Evolutionary conservation across 139 green algal genomes (phyloP).

Genomic region (Marvania coccoides): DNA sequence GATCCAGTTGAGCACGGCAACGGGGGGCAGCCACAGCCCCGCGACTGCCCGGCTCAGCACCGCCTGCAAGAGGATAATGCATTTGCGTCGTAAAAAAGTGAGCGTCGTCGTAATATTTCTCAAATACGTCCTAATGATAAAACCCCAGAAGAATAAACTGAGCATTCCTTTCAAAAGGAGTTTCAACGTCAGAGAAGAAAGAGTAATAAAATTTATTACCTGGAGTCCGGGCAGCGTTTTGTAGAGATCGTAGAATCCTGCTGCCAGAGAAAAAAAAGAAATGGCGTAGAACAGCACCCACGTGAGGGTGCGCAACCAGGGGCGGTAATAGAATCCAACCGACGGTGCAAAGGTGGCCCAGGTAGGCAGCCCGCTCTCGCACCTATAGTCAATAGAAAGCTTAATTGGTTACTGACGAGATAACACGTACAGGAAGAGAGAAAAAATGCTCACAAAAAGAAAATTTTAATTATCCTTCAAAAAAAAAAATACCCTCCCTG

Average conservation of each 20-base stretch:
- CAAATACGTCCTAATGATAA: no score
- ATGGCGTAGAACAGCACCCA: constrained; percentile 67
- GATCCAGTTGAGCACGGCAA: constrained; percentile 65
- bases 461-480: no score
- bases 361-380: constrained; percentile 55
- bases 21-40: constrained; percentile 43
- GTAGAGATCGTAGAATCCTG: constrained; percentile 71
- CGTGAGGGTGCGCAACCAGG: constrained; percentile 63
- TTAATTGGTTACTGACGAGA: no score
- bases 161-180: no score
- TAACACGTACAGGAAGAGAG: no score
- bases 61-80: constrained; percentile 13
- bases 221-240: constrained; percentile 71
- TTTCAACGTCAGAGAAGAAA: no score
- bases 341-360: constrained; percentile 69
- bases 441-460: no score
- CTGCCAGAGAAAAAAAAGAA: constrained; percentile 60
- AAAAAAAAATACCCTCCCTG: no score
- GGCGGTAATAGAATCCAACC: constrained; percentile 58
- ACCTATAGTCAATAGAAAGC: not conserved
- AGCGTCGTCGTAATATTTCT: no score
- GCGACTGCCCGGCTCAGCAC: constrained; percentile 20
- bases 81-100: not conserved
- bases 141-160: no score
- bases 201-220: constrained; percentile 10